Percentiles rank a stretch among this genome's conserved stretches.
phyloP scores from a whole-genome alignment of 176 grass and related monocot genomes.

The Carex scoparia region DNA sequence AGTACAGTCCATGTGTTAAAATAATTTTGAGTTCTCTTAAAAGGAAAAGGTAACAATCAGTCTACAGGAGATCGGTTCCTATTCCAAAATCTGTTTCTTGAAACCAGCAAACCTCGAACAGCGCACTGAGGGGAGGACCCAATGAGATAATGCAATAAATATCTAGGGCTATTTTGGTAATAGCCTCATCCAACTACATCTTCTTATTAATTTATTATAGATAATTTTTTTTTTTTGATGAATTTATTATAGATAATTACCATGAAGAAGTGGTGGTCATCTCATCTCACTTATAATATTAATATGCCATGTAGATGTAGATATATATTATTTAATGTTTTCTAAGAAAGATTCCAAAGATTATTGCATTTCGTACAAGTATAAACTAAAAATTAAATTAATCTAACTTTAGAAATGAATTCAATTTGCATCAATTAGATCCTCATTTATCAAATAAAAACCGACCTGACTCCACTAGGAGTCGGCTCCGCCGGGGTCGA shows the following conservation, averaged over 20 bases:
- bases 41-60: not conserved
- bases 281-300: not conserved
- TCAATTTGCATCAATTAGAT: not conserved
- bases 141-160: not conserved
- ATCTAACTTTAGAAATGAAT: not conserved
- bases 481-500: not conserved
- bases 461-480: not conserved
- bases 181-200: not conserved
- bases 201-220: not conserved
- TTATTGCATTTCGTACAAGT: not conserved
- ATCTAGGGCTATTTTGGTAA: conserved; percentile 28
- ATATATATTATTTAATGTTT: too few species aligned
- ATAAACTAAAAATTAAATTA: not conserved
- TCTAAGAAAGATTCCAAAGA: not conserved
- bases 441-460: not conserved
- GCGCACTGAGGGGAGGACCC: not conserved
- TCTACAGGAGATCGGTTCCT: not conserved
- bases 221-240: too few species aligned
- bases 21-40: too few species aligned
- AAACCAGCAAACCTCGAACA: not conserved
- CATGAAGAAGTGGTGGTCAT: not conserved
- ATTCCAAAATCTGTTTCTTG: not conserved
- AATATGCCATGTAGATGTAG: not conserved
- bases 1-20: too few species aligned
- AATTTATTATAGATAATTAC: not conserved